Evolutionary conservation across 805 yeast genomes (phyloP).

Genomic region (Barnettozyma pratensis): DNA sequence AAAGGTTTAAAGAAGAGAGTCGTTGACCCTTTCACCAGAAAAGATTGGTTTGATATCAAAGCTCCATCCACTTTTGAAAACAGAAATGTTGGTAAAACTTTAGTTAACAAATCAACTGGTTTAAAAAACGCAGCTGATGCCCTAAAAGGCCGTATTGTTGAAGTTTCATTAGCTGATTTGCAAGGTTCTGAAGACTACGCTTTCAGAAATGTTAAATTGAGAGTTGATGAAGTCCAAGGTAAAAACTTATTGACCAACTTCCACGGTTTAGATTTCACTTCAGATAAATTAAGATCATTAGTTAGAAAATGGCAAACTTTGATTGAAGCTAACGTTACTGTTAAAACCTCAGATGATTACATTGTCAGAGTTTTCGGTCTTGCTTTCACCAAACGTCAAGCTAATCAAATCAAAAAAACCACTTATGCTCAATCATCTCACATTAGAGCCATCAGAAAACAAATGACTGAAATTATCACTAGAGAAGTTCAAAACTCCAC

Average conservation of each 20-base stretch:
- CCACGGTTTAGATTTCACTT: slow-evolving; percentile 98
- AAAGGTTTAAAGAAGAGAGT: slow-evolving; percentile 98
- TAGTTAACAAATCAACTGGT: slow-evolving; percentile 98
- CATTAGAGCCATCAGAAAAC: slow-evolving; percentile 95
- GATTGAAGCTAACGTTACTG: slow-evolving; percentile 97
- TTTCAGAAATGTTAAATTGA: slow-evolving; percentile 93
- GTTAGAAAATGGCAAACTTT: slow-evolving; percentile 99
- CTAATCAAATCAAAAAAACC: slow-evolving; percentile 96
- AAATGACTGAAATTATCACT: slow-evolving; percentile 92
- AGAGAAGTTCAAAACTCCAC: slow-evolving; percentile 95
- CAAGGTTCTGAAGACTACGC: slow-evolving; percentile 99
- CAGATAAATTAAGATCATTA: slow-evolving; percentile 95
- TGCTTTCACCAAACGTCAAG: slow-evolving; percentile 97
- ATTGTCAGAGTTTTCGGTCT: slow-evolving; percentile 93
- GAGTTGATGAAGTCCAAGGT: slow-evolving; percentile 99
- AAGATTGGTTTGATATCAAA: slow-evolving; percentile 98
- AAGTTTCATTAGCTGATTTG: slow-evolving; percentile 92
- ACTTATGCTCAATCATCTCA: slow-evolving; percentile 97
- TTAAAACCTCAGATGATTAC: slow-evolving; percentile 97
- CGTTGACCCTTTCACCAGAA: slow-evolving; percentile 98
- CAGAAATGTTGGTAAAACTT: slow-evolving; percentile 98
- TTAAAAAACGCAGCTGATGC: slow-evolving; percentile 97
- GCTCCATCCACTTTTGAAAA: slow-evolving; percentile 98
- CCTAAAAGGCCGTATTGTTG: slow-evolving; percentile 96
- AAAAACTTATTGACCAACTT: slow-evolving; percentile 97